Conservation (phyloP, 2,329 filamentous ascomycete species). For the Botrytis cinerea region DNA sequence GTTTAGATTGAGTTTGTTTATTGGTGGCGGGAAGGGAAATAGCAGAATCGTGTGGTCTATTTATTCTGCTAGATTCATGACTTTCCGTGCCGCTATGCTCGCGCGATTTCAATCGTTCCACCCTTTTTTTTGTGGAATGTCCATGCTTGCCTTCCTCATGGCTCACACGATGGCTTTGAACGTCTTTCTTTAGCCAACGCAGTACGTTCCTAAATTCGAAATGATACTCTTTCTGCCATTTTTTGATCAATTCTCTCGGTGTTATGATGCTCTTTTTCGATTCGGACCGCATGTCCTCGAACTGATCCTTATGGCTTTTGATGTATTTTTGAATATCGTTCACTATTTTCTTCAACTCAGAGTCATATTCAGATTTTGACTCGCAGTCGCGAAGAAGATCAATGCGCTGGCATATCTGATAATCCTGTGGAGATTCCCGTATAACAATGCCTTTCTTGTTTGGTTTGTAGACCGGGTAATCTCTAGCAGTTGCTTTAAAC, state of each 20-base stretch:
- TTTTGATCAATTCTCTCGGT: not conserved
- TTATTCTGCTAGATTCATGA: not conserved
- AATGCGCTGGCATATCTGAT: conserved; percentile 1
- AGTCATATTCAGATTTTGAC: not conserved
- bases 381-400: not conserved
- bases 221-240: conserved; percentile 2
- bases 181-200: not conserved
- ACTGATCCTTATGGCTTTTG: no score
- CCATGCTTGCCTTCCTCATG: not conserved
- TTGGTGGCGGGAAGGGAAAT: not conserved
- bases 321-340: not conserved
- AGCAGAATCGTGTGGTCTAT: not conserved
- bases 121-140: not conserved
- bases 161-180: not conserved
- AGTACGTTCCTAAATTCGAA: not conserved
- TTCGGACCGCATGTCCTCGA: not conserved
- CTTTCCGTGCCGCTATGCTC: not conserved
- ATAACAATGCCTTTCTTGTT: not conserved
- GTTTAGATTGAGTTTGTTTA: not conserved
- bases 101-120: not conserved
- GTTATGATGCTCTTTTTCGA: not conserved
- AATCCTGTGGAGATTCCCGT: not conserved
- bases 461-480: not conserved
- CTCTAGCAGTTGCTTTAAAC: not conserved
- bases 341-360: not conserved